Percentiles rank a stretch among this genome's conserved stretches.
Conservation (phyloP, 2,329 filamentous ascomycete genomes). For the Neonectria magnoliae region DNA sequence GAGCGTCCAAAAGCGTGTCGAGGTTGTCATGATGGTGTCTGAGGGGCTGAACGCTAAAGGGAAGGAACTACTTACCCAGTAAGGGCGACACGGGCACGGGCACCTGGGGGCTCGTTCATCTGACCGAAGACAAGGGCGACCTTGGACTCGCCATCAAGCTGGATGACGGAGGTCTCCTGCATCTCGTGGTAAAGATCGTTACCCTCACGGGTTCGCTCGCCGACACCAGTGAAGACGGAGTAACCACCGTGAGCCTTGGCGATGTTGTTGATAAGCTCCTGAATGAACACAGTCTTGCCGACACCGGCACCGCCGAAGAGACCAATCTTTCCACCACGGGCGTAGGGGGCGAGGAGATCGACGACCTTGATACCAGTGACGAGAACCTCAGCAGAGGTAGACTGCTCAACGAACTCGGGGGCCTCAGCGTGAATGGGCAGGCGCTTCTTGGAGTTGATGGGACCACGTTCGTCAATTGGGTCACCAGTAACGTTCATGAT, state of each 20-base stretch:
- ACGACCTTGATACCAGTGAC: constrained; percentile 99
- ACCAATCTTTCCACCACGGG: constrained; percentile 99
- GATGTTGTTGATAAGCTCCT: constrained; percentile 99
- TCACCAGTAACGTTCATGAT: constrained; percentile 99
- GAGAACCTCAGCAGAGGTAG: constrained; percentile 94
- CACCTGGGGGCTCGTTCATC: constrained; percentile 99
- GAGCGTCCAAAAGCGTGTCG: constrained; percentile 7
- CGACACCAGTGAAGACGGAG: constrained; percentile 99
- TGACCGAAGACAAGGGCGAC: constrained; percentile 99
- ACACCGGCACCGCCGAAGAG: constrained; percentile 99
- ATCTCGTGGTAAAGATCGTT: constrained; percentile 99
- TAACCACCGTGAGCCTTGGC: constrained; percentile 99
- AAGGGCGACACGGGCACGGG: constrained; percentile 98
- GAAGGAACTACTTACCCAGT: constrained; percentile 66
- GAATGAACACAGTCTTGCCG: constrained; percentile 99
- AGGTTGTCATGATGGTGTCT: constrained; percentile 9
- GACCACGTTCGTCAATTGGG: constrained; percentile 99
- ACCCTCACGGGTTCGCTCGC: constrained; percentile 99
- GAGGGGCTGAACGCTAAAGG: neutral
- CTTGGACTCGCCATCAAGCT: constrained; percentile 99
- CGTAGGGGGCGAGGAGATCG: constrained; percentile 97
- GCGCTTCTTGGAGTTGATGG: constrained; percentile 91
- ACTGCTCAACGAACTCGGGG: constrained; percentile 93
- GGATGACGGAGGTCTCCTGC: constrained; percentile 99
- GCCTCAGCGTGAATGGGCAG: constrained; percentile 94